Evolutionary conservation across 148 eudicot genomes (phyloP), one percentile per base, ranked within the genome.

Genomic region (Vaccinium corymbosum): DNA sequence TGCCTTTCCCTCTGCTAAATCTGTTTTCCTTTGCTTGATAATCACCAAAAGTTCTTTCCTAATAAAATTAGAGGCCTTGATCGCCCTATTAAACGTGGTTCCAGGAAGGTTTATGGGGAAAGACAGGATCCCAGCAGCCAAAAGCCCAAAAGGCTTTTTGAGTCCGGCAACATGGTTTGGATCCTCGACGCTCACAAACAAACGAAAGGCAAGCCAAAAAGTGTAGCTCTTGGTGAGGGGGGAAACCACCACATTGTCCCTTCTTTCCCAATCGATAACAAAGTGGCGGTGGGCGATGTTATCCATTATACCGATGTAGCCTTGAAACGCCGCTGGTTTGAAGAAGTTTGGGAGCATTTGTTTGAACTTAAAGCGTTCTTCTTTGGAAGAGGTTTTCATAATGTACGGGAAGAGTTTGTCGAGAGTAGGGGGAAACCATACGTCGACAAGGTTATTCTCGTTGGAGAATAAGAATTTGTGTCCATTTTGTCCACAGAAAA

Each of bases 171-270:
- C 64, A 12, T 52, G 35, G 48, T 78, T 29, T 2, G 81, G 81
- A 4, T 78, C 81, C 2, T 78, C 81, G 0, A 78, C 14, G 49
- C 83, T 80, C 48, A 83, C 32, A 7, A 83, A 83, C n/a, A 83
- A 13, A 1, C 71, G 53, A 25, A 80, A 83, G 2, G 85, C 85
- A 0, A 83, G 32, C 80, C 85, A 83, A 27, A 83, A 83, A 0
- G 85, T 83, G 59, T 74, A 83, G 25, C 56, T 46, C 8, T 75
- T 81, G 38, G 79, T 19, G 64, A 83, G 78, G 16, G 84, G 89
- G 75, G 76, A 87, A 27, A 85, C 84, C 10, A 79, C 29, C 5
- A 38, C 42, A 3, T 1, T 38, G 42, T 38, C 42, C 42, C 42
- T 38, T 38, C 42, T 4, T 38, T 38, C 42, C 42, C 42, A 38